These are phyloP conservation scores for Citrus reticulata DNA, from an alignment of 345 rosid genomes.

Conservation along the genomic window DNA sequence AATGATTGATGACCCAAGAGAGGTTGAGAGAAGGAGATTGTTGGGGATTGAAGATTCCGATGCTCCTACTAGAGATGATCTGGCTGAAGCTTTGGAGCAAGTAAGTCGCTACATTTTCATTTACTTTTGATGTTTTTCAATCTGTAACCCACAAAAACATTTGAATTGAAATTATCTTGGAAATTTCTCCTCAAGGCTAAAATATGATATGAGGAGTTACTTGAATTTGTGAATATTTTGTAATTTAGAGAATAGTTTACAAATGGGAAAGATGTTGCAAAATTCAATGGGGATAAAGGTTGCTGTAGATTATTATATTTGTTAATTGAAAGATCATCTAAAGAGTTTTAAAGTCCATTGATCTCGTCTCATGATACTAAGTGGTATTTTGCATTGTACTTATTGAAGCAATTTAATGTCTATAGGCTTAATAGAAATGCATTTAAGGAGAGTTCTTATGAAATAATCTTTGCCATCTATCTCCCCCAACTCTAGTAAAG, in stretches of 20 bases:
- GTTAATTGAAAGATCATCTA: neutral
- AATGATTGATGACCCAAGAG: conserved; percentile 92
- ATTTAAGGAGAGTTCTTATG: neutral
- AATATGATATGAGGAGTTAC: neutral
- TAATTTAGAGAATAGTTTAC: neutral
- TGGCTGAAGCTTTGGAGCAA: conserved; percentile 74
- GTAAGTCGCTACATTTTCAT: conserved; percentile 26
- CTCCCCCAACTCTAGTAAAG: neutral
- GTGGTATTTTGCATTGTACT: neutral
- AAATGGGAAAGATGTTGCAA: neutral
- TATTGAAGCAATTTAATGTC: neutral
- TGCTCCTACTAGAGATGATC: conserved; percentile 78
- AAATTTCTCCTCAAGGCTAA: neutral
- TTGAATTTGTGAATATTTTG: neutral
- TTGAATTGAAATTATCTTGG: neutral
- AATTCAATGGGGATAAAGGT: neutral
- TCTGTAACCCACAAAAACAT: neutral
- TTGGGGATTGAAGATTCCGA: conserved; percentile 81
- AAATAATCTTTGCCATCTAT: neutral
- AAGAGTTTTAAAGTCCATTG: neutral
- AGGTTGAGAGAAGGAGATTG: conserved; percentile 76
- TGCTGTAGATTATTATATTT: neutral
- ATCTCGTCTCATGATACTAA: neutral
- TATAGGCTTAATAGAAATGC: neutral
- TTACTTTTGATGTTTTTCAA: neutral